Evolutionary conservation across 1,284 basidiomycete genomes (phyloP), one percentile per base, ranked within the genome.

Genomic region (Neotropicomus parvogracilis): DNA sequence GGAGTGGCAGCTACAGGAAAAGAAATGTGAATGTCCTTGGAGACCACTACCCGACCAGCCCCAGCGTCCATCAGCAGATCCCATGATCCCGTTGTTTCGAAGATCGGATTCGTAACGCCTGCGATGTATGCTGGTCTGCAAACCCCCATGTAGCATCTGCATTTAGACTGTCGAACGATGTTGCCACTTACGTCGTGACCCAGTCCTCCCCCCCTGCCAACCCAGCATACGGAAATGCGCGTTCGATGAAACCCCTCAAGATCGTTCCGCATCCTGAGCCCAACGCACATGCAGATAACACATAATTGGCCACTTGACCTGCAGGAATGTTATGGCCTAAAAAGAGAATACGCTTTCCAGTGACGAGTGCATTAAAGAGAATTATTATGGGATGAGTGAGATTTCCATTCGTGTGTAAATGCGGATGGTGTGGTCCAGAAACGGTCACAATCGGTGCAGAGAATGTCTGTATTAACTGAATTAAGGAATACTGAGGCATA

Each of bases 21-120:
- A 19, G 73, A 77, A 13, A 65, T 61, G 51, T 80, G 78, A 40
- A 95, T 91, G 57, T 93, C 88, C 65, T 88, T 94, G 35, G 88
- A 83, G 2, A 97, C 84, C 3, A 85, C 86, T 52, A 97, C 87
- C 43, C 83, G 83, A 5, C 91, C 91, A 0, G 83, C 84, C 46
- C 91, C 86, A 50, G 97, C 83, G 63, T 97, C 92, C 66, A 92
- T 89, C 32, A 97, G 74, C 2, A 99, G 74, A 66, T 99, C 95
- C 95, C 95, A 99, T 14, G 80, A 77, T 1, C 83, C 82, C 0
- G 88, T 80, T 8, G 88, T 78, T 60, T 95, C 91, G 65, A 97
- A 97, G 27, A 95, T 91, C 1, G 95, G 95, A 62, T 99, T 98
- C 4, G 91, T 95, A 2, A 97, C 94, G 3, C 95, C 95, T 6